These are phyloP conservation scores for Rubia yunnanensis DNA, from an alignment of 257 asterid species.

Conservation along the genomic window DNA sequence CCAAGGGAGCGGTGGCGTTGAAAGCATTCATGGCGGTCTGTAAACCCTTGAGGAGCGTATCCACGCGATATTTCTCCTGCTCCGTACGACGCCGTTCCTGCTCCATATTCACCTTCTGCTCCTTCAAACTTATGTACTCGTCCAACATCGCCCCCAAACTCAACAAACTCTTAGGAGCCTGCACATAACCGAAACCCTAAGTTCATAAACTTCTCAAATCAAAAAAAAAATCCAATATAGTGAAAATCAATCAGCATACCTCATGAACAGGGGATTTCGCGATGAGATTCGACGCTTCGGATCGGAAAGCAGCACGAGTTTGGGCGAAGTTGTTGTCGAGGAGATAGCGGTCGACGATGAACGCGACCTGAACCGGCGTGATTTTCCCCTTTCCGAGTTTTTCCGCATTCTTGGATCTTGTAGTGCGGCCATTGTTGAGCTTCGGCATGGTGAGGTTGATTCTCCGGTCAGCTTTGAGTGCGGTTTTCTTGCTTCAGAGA, in stretches of 20 bases:
- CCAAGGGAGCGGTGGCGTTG: slow-evolving; percentile 25
- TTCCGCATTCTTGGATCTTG: slow-evolving; percentile 42
- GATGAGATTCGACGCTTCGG: slow-evolving; percentile 72
- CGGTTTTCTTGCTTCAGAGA: too few species aligned
- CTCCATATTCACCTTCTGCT: slow-evolving; percentile 60
- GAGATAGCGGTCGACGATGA: slow-evolving; percentile 91
- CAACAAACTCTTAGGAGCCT: slow-evolving; percentile 88
- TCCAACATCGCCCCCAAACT: slow-evolving; percentile 74
- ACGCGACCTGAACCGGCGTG: slow-evolving; percentile 75
- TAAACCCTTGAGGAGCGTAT: slow-evolving; percentile 64
- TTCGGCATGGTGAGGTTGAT: slow-evolving; percentile 36
- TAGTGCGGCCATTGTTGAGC: slow-evolving; percentile 24
- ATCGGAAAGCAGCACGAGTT: slow-evolving; percentile 62
- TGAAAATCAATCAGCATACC: slow-evolving; percentile 16
- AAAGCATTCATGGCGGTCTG: slow-evolving; percentile 72
- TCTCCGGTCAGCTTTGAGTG: background rate
- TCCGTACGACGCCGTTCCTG: slow-evolving; percentile 69
- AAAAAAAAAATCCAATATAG: background rate
- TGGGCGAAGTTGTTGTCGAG: slow-evolving; percentile 44
- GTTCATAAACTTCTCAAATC: background rate
- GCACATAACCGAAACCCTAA: background rate
- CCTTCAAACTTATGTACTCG: slow-evolving; percentile 78
- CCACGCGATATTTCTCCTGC: slow-evolving; percentile 61
- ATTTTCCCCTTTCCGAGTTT: slow-evolving; percentile 73
- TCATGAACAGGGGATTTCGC: slow-evolving; percentile 71